Evolutionary conservation across 441 rosid genomes (phyloP), one percentile per base, ranked within the genome.

Genomic region (Eutrema salsugineum): DNA sequence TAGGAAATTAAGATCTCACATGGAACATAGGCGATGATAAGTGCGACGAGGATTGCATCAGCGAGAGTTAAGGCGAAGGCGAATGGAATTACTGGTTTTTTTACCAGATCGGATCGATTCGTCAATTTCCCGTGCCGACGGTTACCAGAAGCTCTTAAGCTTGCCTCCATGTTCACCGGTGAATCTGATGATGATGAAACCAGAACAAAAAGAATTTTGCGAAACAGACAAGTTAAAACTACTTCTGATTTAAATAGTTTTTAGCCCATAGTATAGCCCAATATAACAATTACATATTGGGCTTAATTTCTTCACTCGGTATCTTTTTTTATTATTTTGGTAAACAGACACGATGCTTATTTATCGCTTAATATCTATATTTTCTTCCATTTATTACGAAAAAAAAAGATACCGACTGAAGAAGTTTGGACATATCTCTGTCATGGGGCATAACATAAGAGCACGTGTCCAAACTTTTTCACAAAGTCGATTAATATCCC

Each of bases 21-120:
- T 10, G 97, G 99, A 69, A 94, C 90, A 49, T 80, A 88, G 66
- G 85, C 85, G 77, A 91, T 81, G 62, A 94, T 87, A 64, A 92
- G 85, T 40, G 90, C 74, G 22, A 88, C 88, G 15, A 94, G 88
- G 68, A 88, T 40, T 2, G 94, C 82, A 71, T 90, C 97, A 1
- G 73, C 50, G 35, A 84, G 16, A 59, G 88, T 68, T 63, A 94
- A 73, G 39, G 88, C 87, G 51, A 88, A 74, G 12, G 89, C 84
- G 54, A 87, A 78, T 15, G 83, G 64, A 11, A 74, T 20, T 77
- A 82, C 83, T 0, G 84, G 86, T 15, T 75, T 82, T 68, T 42
- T 69, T 1, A 82, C 71, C 51, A 82, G 20, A 42, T 66, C 71
- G 39, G 75, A 16, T 12, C 74, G 68, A 32, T 68, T 68, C 2